Conservation (phyloP, 345 rosid species). For the Barbarea vulgaris region DNA sequence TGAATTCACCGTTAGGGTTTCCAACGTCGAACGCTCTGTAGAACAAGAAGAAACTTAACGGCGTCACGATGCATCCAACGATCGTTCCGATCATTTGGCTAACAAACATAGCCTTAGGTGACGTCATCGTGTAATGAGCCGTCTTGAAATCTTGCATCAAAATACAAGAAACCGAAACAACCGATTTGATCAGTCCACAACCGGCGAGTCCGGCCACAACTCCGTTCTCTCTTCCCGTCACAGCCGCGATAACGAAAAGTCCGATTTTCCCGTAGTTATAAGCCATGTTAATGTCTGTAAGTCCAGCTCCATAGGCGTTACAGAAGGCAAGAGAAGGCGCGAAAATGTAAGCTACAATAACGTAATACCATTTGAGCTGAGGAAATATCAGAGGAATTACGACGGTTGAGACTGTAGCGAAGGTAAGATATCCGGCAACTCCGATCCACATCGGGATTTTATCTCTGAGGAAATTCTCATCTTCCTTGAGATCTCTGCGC, state of each 20-base stretch:
- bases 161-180: constrained; percentile 81
- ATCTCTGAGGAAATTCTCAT: constrained; percentile 70
- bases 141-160: constrained; percentile 97
- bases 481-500: constrained; percentile 47
- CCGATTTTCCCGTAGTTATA: constrained; percentile 97
- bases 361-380: constrained; percentile 88
- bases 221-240: constrained; percentile 75
- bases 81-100: constrained; percentile 82
- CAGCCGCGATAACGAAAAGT: constrained; percentile 73
- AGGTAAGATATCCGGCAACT: constrained; percentile 56
- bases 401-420: constrained; percentile 59
- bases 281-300: constrained; percentile 96
- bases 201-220: constrained; percentile 87
- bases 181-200: constrained; percentile 89
- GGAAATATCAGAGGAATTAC: constrained; percentile 82
- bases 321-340: constrained; percentile 93
- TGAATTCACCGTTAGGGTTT: constrained; percentile 84
- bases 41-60: constrained; percentile 84
- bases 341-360: constrained; percentile 69
- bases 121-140: constrained; percentile 75
- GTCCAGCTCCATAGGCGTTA: constrained; percentile 94
- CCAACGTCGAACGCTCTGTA: constrained; percentile 92
- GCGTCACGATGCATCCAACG: constrained; percentile 71
- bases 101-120: constrained; percentile 86
- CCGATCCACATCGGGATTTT: constrained; percentile 81